Evolutionary conservation across 352 stramenopile species (phyloP).

Genomic region (Phytophthora brassicae): DNA sequence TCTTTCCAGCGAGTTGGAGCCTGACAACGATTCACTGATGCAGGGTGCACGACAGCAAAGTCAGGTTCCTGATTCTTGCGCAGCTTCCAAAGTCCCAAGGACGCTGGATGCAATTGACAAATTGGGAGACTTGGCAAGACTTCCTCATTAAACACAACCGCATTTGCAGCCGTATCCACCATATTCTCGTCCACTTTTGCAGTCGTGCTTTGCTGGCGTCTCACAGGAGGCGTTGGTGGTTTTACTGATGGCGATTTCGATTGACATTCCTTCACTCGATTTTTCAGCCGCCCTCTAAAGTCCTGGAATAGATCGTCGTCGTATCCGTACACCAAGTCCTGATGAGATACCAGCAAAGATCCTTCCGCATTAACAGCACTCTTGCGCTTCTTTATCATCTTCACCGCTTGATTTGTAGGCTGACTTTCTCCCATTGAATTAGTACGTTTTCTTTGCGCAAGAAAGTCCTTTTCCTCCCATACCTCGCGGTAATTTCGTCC

Average conservation of each 20-base stretch:
- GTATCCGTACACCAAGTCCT: conserved; percentile 75
- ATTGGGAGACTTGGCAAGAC: conserved; percentile 42
- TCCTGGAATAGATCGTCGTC: conserved; percentile 72
- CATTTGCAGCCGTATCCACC: conserved; percentile 18
- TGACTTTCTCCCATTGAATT: conserved; percentile 26
- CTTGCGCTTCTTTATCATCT: conserved; percentile 36
- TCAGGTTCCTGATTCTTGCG: conserved; percentile 52
- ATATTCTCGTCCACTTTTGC: conserved; percentile 13
- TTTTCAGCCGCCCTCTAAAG: conserved; percentile 48
- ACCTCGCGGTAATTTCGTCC: conserved; percentile 73
- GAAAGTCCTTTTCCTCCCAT: conserved; percentile 79
- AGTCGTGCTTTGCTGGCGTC: conserved; percentile 20
- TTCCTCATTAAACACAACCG: conserved; percentile 32
- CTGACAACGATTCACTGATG: conserved; percentile 35
- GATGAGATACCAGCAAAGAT: conserved; percentile 40
- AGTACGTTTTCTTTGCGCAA: conserved; percentile 39
- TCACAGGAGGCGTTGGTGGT: conserved; percentile 13
- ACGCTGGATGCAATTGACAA: conserved; percentile 55
- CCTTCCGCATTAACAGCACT: conserved; percentile 9
- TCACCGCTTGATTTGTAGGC: conserved; percentile 25
- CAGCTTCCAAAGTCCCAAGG: conserved; percentile 61
- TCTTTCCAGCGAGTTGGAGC: conserved; percentile 45
- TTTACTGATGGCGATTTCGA: conserved; percentile 10
- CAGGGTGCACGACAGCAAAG: conserved; percentile 47
- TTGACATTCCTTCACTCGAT: conserved; percentile 25